phyloP scores from a whole-genome alignment of 805 yeast genomes.

The Debaryomyces prosopidis region DNA sequence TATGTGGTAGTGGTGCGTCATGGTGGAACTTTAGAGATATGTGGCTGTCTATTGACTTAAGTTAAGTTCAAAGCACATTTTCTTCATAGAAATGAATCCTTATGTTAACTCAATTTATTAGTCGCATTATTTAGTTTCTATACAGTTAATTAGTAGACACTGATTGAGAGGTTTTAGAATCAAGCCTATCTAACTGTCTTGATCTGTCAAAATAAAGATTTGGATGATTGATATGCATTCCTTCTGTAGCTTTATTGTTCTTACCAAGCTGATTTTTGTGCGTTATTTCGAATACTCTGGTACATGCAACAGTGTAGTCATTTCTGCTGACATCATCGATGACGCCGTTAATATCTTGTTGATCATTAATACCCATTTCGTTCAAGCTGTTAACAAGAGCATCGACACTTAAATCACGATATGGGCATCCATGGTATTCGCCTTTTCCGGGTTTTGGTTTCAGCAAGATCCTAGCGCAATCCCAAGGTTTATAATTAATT shows the following conservation, averaged over 20 bases:
- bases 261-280: slow-evolving; percentile 46
- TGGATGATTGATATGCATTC: slow-evolving; percentile 76
- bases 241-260: slow-evolving; percentile 46
- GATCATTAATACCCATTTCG: slow-evolving; percentile 66
- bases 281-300: slow-evolving; percentile 80
- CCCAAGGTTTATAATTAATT: slow-evolving; percentile 82
- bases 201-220: slow-evolving; percentile 83
- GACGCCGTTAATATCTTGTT: slow-evolving; percentile 56
- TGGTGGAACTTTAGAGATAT: slow-evolving; percentile 40
- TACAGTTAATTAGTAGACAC: slow-evolving; percentile 1
- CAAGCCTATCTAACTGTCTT: slow-evolving; percentile 49
- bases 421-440: slow-evolving; percentile 93
- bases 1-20: slow-evolving; percentile 46
- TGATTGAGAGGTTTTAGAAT: slow-evolving; percentile 7
- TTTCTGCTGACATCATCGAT: slow-evolving; percentile 66
- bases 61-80: background rate
- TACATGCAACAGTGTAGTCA: slow-evolving; percentile 84
- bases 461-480: slow-evolving; percentile 73
- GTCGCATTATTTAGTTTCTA: background rate
- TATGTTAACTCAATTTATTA: background rate
- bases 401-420: slow-evolving; percentile 71
- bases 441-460: slow-evolving; percentile 67
- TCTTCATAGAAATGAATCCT: background rate
- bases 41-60: slow-evolving; percentile 36
- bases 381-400: slow-evolving; percentile 55